Evolutionary conservation across 1,284 basidiomycete species (phyloP).

Genomic region (Veloboletus limbatus): DNA sequence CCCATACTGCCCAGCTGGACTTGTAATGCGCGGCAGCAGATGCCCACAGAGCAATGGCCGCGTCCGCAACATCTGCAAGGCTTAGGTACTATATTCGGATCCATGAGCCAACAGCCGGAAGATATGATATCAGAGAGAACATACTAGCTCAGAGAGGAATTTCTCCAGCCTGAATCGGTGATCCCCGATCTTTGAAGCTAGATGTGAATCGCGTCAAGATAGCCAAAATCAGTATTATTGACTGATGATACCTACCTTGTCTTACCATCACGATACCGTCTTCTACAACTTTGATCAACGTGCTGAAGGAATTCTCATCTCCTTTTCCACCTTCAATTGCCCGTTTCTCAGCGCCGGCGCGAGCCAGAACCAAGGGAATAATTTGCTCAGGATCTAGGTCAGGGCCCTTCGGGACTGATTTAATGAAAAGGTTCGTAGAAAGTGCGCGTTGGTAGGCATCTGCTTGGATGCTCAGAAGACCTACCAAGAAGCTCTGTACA

Average conservation of each 20-base stretch:
- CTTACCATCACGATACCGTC: conserved; percentile 59
- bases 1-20: conserved; percentile 69
- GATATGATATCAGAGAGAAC: conserved; percentile 28
- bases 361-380: conserved; percentile 63
- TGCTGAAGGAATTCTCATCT: conserved; percentile 50
- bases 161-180: conserved; percentile 75
- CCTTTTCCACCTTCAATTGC: conserved; percentile 42
- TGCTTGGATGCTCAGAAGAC: conserved; percentile 27
- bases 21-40: conserved; percentile 63
- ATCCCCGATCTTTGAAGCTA: conserved; percentile 50
- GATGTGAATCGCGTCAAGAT: conserved; percentile 3
- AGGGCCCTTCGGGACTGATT: conserved; percentile 16
- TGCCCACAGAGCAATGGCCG: conserved; percentile 60
- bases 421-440: conserved; percentile 49
- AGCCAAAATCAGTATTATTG: neutral
- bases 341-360: conserved; percentile 64
- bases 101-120: neutral
- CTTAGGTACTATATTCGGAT: conserved; percentile 42
- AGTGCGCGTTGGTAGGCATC: conserved; percentile 60
- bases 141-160: conserved; percentile 70
- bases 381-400: conserved; percentile 59
- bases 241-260: conserved; percentile 42
- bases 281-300: conserved; percentile 54
- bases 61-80: conserved; percentile 47
- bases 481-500: neutral